Percentiles rank a stretch among this genome's conserved stretches.
Conservation (phyloP, 306 rosid species). For the Malus asiatica region DNA sequence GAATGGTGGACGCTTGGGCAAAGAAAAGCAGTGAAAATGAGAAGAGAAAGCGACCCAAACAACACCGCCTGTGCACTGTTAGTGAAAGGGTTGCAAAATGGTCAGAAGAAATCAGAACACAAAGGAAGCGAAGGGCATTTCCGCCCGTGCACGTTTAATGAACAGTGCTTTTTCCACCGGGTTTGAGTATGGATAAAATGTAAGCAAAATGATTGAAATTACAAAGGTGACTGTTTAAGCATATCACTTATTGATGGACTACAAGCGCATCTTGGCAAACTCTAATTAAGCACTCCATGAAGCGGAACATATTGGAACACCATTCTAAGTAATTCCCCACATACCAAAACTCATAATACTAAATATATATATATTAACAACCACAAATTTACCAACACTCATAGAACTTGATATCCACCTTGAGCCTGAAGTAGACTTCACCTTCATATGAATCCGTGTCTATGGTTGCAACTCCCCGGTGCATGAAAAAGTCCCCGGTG, state of each 20-base stretch:
- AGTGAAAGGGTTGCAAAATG: no score
- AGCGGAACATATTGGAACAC: neutral
- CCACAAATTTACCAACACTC: constrained; percentile 50
- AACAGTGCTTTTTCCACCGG: no score
- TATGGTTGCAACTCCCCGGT: constrained; percentile 64
- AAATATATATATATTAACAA: neutral
- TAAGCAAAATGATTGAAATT: neutral
- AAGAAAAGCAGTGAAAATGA: no score
- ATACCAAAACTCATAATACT: neutral
- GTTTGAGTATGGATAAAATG: no score
- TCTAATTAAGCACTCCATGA: neutral
- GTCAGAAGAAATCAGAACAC: no score
- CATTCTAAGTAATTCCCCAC: neutral
- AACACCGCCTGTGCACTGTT: no score
- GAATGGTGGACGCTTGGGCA: no score
- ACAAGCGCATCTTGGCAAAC: neutral
- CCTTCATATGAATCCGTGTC: constrained; percentile 66
- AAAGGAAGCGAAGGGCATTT: no score
- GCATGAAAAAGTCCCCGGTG: constrained; percentile 77
- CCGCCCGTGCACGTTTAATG: no score
- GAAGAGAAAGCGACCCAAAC: no score
- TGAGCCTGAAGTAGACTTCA: constrained; percentile 63
- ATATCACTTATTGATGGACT: neutral
- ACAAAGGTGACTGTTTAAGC: neutral
- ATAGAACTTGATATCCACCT: constrained; percentile 50